Conservation (phyloP, 2,329 filamentous ascomycete species). For the Penicillium sp. region DNA sequence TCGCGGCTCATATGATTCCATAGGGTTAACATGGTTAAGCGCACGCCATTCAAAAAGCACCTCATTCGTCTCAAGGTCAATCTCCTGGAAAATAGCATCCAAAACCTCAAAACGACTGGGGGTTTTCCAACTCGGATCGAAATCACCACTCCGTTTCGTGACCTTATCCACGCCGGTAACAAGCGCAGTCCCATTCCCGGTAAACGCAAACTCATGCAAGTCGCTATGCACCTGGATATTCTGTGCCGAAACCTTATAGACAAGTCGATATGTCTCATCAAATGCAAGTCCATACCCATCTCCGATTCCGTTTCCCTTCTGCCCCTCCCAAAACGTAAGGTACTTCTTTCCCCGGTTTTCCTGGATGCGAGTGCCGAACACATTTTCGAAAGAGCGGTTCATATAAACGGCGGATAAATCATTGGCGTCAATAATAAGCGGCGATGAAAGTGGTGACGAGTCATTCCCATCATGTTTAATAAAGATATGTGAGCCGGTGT, state of each 20-base stretch:
- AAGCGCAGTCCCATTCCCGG: slow-evolving; percentile 1
- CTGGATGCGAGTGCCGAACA: slow-evolving; percentile 8
- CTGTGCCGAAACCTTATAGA: slow-evolving; percentile 8
- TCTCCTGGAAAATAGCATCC: slow-evolving; percentile 5
- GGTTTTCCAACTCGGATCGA: neutral
- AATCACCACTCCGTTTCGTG: neutral
- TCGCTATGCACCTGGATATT: slow-evolving; percentile 9
- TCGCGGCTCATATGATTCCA: slow-evolving; percentile 2
- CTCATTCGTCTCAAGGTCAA: slow-evolving; percentile 8
- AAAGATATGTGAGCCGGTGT: slow-evolving; percentile 9
- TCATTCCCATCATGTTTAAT: slow-evolving; percentile 9
- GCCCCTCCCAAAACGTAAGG: slow-evolving; percentile 7
- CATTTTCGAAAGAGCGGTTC: slow-evolving; percentile 10
- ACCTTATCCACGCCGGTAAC: slow-evolving; percentile 2
- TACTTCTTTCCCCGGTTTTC: slow-evolving; percentile 3
- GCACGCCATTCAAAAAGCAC: slow-evolving; percentile 6
- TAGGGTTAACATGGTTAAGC: slow-evolving; percentile 2
- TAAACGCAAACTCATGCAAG: slow-evolving; percentile 8
- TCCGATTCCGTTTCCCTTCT: slow-evolving; percentile 9
- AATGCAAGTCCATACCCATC: slow-evolving; percentile 7
- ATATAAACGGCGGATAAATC: slow-evolving; percentile 10
- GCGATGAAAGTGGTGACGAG: slow-evolving; percentile 6
- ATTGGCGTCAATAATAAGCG: slow-evolving; percentile 7
- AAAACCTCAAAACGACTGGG: neutral
- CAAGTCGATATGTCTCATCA: slow-evolving; percentile 5